Evolutionary conservation across 2,329 filamentous ascomycete species (phyloP), one percentile per base, ranked within the genome.

Genomic region (Cladophialophora yegresii): DNA sequence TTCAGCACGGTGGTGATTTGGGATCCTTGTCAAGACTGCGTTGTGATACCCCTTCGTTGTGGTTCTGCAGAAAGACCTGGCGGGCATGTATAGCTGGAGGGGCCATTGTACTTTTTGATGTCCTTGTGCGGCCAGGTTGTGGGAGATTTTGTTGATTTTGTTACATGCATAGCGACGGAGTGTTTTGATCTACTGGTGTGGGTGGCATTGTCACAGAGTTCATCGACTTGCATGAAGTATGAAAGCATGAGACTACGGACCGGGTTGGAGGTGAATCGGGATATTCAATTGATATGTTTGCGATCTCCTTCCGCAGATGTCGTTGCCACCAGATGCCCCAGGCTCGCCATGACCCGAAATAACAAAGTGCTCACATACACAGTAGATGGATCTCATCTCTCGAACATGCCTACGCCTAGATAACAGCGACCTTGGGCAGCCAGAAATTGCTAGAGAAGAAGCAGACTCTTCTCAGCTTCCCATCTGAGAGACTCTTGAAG

Each of bases 91-190:
- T 36, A 50, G 23, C 36, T n/a, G 36, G 36, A 43, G 36, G 36
- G 13, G 36, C 36, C 36, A 43, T 22, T 62, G 54, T 63, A 51
- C 30, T 57, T 50, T 30, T 40, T 55, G 23, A 32, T 33, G 51
- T 22, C 53, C n/a, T 64, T 54, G 55, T 54, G 40, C 55, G 23
- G 54, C 33, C 36, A 12, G 49, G 40, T 56, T 56, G 49, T 30
- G 22, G 36, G 28, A 53, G 36, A 43, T 54, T 62, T 51, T 45
- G 28, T 23, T 54, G 12, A 28, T 22, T 26, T 51, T 33, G 23
- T 64, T 67, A 64, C 50, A 61, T 61, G 67, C 67, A 69, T 69
- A 69, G 67, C 67, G 67, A 66, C n/a, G 67, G 67, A 53, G 65
- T 54, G 40, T 47, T 43, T n/a, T 54, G 30, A 47, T 50, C 32